Conservation (phyloP, 2,329 filamentous ascomycete species). For the Tympanopsis confertula region DNA sequence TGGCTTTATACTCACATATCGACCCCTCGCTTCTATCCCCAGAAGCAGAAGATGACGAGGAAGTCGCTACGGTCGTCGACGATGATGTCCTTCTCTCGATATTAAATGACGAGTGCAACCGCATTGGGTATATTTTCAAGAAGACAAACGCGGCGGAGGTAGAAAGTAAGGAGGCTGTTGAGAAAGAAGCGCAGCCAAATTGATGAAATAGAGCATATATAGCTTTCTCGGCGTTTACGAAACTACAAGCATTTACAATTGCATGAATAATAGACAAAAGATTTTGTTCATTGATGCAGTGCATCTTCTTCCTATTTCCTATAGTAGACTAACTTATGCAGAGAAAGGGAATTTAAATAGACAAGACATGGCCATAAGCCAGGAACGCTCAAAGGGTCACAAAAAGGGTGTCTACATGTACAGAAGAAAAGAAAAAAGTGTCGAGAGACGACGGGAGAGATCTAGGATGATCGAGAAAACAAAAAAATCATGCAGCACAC, state of each 20-base stretch:
- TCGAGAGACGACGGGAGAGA: too few species aligned
- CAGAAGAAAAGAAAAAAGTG: too few species aligned
- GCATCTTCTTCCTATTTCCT: neutral
- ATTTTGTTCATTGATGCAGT: neutral
- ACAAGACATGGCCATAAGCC: neutral
- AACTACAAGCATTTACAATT: neutral
- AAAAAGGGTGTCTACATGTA: neutral
- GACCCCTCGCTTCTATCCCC: conserved; percentile 24
- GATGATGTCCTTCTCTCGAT: conserved; percentile 36
- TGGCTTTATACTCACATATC: neutral
- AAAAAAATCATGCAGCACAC: too few species aligned
- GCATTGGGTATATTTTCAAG: conserved; percentile 35
- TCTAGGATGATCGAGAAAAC: too few species aligned
- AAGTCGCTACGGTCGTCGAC: conserved; percentile 21
- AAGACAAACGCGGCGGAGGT: conserved; percentile 16
- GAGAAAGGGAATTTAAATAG: too few species aligned
- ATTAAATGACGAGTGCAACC: conserved; percentile 25
- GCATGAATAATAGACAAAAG: neutral
- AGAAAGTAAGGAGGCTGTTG: neutral
- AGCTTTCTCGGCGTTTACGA: neutral
- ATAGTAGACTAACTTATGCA: too few species aligned
- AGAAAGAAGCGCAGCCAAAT: neutral
- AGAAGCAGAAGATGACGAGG: conserved; percentile 17
- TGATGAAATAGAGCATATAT: neutral
- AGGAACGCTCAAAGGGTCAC: neutral